Evolutionary conservation across 1,139 yeast species (phyloP).

Genomic region (Groenewaldozyma auringiensis): DNA sequence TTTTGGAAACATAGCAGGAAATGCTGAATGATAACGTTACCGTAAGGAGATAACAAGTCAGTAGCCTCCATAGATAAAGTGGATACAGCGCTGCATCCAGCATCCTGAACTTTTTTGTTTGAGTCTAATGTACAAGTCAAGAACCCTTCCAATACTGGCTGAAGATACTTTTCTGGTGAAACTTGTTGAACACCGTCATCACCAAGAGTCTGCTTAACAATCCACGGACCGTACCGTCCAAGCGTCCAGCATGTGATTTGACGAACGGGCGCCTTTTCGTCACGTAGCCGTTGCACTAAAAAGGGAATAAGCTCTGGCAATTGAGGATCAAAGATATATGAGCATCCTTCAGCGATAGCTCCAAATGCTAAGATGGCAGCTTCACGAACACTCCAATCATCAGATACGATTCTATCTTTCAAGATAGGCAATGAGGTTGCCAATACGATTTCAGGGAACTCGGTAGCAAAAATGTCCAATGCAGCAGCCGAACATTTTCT

Average conservation of each 20-base stretch:
- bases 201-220: constrained; percentile 39
- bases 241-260: constrained; percentile 95
- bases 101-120: constrained; percentile 88
- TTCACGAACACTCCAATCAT: constrained; percentile 83
- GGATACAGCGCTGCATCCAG: constrained; percentile 84
- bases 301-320: constrained; percentile 79
- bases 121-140: constrained; percentile 68
- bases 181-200: constrained; percentile 40
- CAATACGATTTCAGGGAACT: constrained; percentile 61
- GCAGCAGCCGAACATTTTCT: constrained; percentile 95
- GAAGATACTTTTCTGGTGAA: constrained; percentile 56
- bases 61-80: constrained; percentile 76
- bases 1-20: constrained; percentile 65
- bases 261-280: constrained; percentile 75
- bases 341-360: constrained; percentile 86
- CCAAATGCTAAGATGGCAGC: constrained; percentile 93
- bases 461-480: constrained; percentile 67
- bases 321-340: constrained; percentile 60
- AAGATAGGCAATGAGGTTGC: constrained; percentile 64
- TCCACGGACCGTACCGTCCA: constrained; percentile 79
- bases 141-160: constrained; percentile 71
- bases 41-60: constrained; percentile 46
- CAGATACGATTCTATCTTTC: constrained; percentile 58
- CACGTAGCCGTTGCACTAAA: constrained; percentile 69
- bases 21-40: constrained; percentile 60